Conservation (phyloP, 441 rosid genomes). For the Omphalea diandra region DNA sequence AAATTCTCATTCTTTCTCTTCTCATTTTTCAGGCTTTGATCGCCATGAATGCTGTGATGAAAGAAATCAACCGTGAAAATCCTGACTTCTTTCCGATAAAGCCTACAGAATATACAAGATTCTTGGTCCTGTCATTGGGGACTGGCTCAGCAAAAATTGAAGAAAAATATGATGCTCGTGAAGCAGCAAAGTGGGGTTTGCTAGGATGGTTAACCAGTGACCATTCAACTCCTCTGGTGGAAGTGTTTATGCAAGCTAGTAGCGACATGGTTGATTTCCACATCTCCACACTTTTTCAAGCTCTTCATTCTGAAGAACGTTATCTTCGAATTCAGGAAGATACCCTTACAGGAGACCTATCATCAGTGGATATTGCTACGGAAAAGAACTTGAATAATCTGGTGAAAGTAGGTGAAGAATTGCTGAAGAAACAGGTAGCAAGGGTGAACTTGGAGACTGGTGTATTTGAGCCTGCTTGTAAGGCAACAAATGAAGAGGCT, state of each 20-base stretch:
- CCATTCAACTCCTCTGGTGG: conserved; percentile 46
- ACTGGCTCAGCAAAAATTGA: conserved; percentile 43
- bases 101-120: conserved; percentile 51
- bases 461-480: conserved; percentile 28
- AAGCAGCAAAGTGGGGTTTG: conserved; percentile 59
- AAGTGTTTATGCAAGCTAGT: conserved; percentile 58
- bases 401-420: conserved; percentile 43
- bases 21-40: conserved; percentile 37
- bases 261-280: conserved; percentile 63
- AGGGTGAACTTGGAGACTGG: conserved; percentile 52
- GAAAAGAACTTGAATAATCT: conserved; percentile 44
- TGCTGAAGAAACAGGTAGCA: conserved; percentile 48
- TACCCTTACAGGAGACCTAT: conserved; percentile 35
- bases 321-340: conserved; percentile 56
- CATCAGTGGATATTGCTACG: conserved; percentile 56
- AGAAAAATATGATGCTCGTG: conserved; percentile 40
- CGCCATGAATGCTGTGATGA: conserved; percentile 57
- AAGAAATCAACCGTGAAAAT: conserved; percentile 38
- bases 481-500: conserved; percentile 39
- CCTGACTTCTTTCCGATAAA: conserved; percentile 44
- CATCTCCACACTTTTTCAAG: conserved; percentile 45
- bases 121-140: conserved; percentile 58
- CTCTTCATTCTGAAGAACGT: conserved; percentile 45
- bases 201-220: conserved; percentile 49
- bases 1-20: background rate